Percentiles rank a stretch among this genome's conserved stretches.
Conservation (phyloP, 371 early-diverging fungal species). For the Zychaea mexicana region DNA sequence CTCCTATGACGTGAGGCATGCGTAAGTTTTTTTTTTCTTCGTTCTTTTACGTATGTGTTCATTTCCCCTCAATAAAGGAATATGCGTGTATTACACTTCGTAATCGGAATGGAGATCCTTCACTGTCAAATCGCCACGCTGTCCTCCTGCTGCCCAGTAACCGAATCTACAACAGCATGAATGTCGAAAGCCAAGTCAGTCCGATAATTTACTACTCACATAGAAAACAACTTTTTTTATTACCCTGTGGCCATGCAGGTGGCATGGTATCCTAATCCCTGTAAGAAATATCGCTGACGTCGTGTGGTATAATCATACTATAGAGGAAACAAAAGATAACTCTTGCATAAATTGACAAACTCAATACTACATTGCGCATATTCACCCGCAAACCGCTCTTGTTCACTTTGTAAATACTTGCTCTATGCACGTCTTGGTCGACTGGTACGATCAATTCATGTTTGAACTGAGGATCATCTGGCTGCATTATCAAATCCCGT, state of each 20-base stretch:
- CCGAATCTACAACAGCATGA: conserved; percentile 64
- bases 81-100: conserved; percentile 37
- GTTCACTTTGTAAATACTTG: no score
- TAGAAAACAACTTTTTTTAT: conserved; percentile 5
- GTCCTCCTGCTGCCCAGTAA: conserved; percentile 90
- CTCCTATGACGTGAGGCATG: conserved; percentile 45
- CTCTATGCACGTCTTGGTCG: conserved; percentile 38
- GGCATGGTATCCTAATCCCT: conserved; percentile 78
- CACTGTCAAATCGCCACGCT: conserved; percentile 83
- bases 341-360: not conserved
- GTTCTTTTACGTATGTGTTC: no score
- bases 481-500: conserved; percentile 83
- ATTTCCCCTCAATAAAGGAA: not conserved
- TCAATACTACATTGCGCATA: not conserved
- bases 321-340: not conserved
- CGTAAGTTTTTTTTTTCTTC: no score
- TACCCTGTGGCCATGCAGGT: conserved; percentile 80
- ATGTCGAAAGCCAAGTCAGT: no score
- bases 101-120: conserved; percentile 73
- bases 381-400: conserved; percentile 41
- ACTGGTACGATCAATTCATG: conserved; percentile 40
- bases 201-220: not conserved
- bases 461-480: conserved; percentile 31
- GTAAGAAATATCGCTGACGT: conserved; percentile 30
- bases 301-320: conserved; percentile 68